phyloP scores from a whole-genome alignment of 1,284 basidiomycete genomes.

The Tremellales sp. region DNA sequence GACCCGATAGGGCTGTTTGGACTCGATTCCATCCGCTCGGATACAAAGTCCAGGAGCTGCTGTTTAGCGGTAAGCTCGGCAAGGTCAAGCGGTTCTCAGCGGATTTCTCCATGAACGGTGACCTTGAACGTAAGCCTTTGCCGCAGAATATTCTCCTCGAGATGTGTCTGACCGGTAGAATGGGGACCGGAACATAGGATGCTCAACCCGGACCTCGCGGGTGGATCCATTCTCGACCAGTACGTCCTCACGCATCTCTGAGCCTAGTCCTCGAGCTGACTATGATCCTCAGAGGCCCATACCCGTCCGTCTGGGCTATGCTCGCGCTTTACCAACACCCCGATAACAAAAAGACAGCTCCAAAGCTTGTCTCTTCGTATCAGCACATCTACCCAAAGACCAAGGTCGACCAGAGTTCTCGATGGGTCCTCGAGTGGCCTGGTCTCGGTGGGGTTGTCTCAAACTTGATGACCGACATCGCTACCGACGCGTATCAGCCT shows the following conservation, averaged over 20 bases:
- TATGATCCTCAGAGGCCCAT: constrained; percentile 60
- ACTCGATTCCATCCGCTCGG: constrained; percentile 49
- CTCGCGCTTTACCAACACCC: constrained; percentile 75
- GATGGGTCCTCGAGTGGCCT: constrained; percentile 69
- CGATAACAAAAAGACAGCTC: constrained; percentile 58
- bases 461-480: constrained; percentile 31
- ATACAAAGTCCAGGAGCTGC: constrained; percentile 41
- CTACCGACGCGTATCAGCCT: constrained; percentile 17
- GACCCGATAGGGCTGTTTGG: constrained; percentile 42
- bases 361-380: constrained; percentile 46
- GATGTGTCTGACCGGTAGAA: not conserved
- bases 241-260: constrained; percentile 34
- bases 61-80: constrained; percentile 45
- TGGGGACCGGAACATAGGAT: constrained; percentile 56
- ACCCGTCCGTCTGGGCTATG: constrained; percentile 78
- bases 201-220: constrained; percentile 72
- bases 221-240: constrained; percentile 81
- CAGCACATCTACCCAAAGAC: constrained; percentile 60
- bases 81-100: constrained; percentile 54
- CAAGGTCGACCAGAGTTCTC: constrained; percentile 72
- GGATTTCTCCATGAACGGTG: constrained; percentile 68
- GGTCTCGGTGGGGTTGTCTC: constrained; percentile 28
- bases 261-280: constrained; percentile 1
- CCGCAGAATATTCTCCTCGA: not conserved
- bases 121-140: constrained; percentile 67